Base-by-base conservation (phyloP, 1,284 basidiomycete species). In the Thelephora terrestris region DNA sequence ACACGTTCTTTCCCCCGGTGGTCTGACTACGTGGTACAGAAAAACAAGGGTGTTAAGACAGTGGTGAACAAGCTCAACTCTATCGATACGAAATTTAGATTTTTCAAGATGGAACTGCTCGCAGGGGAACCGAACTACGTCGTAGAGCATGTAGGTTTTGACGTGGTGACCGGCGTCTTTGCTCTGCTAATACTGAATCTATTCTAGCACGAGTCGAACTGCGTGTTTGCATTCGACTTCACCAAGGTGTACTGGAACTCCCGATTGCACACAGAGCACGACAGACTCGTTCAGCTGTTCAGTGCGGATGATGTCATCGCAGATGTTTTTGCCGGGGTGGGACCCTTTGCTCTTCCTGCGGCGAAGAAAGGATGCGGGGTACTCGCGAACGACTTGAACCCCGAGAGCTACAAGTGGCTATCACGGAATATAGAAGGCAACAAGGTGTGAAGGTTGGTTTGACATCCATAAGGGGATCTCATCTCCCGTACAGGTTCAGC, bases 241-340 rank as follows among this genome's bases (percentile, higher is more conserved):
- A 83, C 88, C 7, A 75, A 82, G 57, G 96, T 99, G 2, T 99
- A 99, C 67, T 99, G 94, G 93, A 99, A 99, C 69, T 95, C 93
- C 17, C 80, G 96, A 17, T 67, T 99, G 32, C 88, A 92, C 54
- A 82, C 82, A 1, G 96, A 99, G 61, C 96, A 99, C 59, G 81
- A 82, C 34, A 80, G 93, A 3, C 72, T 99, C 14, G 83, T 97
- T 36, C 63, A 74, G 17, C 54, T 70, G 20, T 87, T 97, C 64
- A 62, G 72, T 21, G 75, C 80, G 0, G 73, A 79, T 17, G 85
- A 93, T 48, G 80, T 90, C 14, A 73, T 98, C 17, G 90, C 82
- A 0, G 96, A 99, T 64, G 92, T 91, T 20, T 96, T 99, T 67
- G 96, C 96, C 1, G 96, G 96, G 12, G 94, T 99, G 1, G 96